Evolutionary conservation across 768 basidiomycete genomes (phyloP).

Genomic region (Bullera alba): DNA sequence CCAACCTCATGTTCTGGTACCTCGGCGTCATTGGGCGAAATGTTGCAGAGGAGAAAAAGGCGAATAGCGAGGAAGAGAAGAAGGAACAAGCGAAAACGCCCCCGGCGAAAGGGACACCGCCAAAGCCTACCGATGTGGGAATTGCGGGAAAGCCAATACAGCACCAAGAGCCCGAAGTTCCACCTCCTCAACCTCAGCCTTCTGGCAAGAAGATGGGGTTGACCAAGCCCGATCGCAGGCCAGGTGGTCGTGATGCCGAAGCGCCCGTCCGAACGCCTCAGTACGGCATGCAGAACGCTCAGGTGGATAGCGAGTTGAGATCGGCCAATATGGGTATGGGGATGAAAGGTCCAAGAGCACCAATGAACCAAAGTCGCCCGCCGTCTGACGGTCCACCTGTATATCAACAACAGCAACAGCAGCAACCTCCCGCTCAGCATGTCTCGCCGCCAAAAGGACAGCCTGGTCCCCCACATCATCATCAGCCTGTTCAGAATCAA

Average conservation of each 20-base stretch:
- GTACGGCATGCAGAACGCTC: conserved; percentile 89
- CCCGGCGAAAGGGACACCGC: conserved; percentile 31
- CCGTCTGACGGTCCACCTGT: background rate
- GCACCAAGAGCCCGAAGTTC: background rate
- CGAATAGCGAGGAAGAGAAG: conserved; percentile 29
- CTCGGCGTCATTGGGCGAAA: conserved; percentile 94
- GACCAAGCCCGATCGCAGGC: conserved; percentile 55
- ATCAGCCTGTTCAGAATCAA: conserved; percentile 12
- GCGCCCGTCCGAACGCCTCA: conserved; percentile 80
- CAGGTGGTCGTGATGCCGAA: conserved; percentile 79
- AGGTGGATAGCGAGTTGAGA: conserved; percentile 71
- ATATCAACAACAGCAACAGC: background rate
- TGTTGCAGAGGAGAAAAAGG: conserved; percentile 50
- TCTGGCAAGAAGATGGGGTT: conserved; percentile 46
- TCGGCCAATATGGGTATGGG: conserved; percentile 2
- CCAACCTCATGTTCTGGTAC: conserved; percentile 78
- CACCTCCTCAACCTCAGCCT: conserved; percentile 2
- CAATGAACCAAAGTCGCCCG: background rate
- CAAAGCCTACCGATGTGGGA: conserved; percentile 28
- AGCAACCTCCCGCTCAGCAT: conserved; percentile 13
- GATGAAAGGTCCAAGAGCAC: background rate
- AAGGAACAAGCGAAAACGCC: conserved; percentile 20
- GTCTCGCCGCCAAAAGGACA: no score
- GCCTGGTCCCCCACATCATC: no score
- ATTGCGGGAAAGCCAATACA: conserved; percentile 23